These are phyloP conservation scores for Vitis rotundifolia DNA, from an alignment of 164 flowering plant genomes.

Conservation along the genomic window DNA sequence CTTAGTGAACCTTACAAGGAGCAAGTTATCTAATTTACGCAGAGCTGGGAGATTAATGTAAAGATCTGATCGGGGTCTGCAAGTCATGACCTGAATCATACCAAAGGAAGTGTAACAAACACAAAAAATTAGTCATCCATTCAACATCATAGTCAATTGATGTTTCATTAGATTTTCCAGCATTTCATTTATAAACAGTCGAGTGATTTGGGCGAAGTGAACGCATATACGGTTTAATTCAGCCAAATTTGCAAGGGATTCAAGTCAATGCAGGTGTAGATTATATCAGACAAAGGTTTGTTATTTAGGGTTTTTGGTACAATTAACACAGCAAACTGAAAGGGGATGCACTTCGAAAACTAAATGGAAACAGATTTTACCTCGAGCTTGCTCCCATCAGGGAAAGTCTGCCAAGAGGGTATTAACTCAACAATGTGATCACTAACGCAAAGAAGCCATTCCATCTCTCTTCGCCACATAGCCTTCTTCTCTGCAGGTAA, in stretches of 20 bases:
- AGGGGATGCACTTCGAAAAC: not conserved
- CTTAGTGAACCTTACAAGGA: conserved; percentile 46
- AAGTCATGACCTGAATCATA: conserved; percentile 59
- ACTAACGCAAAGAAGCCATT: conserved; percentile 62
- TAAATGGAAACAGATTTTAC: conserved; percentile 20
- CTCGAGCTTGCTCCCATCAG: conserved; percentile 71
- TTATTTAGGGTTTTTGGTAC: too few species aligned
- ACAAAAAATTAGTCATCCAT: not conserved
- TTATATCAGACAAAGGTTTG: too few species aligned
- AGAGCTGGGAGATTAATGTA: conserved; percentile 67
- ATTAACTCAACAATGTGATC: conserved; percentile 64
- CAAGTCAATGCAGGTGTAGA: too few species aligned
- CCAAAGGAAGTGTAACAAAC: not conserved
- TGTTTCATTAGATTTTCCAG: not conserved
- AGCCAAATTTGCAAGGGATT: too few species aligned
- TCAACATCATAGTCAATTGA: not conserved
- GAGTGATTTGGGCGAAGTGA: too few species aligned
- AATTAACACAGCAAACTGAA: not conserved
- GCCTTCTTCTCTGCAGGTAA: conserved; percentile 48
- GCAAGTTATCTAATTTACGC: conserved; percentile 67
- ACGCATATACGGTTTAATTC: too few species aligned
- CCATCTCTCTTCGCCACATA: conserved; percentile 71
- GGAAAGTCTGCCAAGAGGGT: conserved; percentile 65
- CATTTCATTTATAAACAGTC: too few species aligned
- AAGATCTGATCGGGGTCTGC: conserved; percentile 66